Percentiles rank a stretch among this genome's conserved stretches.
Conservation (phyloP, 129 eudicot species). For the Chrysanthemum makinoi region DNA sequence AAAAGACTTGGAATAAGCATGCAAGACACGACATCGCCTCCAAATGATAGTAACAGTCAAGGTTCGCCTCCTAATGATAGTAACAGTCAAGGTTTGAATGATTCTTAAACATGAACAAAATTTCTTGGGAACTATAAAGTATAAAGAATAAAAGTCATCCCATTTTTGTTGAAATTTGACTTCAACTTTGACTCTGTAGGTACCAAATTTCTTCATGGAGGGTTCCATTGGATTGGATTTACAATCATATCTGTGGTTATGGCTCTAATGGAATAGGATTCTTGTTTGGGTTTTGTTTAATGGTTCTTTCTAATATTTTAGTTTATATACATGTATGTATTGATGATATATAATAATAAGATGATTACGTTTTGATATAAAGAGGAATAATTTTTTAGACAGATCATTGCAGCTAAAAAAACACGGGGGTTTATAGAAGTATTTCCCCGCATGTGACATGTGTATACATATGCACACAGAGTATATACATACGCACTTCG, state of each 20-base stretch:
- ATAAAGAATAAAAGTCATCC: not conserved
- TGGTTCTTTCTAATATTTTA: conserved; percentile 1
- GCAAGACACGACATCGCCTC: conserved; percentile 32
- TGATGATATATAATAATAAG: no score
- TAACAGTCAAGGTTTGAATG: conserved; percentile 19
- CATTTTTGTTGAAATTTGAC: conserved; percentile 1
- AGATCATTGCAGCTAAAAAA: not conserved
- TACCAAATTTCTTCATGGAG: conserved; percentile 39
- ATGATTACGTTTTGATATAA: no score
- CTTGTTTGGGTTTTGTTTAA: conserved; percentile 22
- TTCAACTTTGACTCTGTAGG: conserved; percentile 28
- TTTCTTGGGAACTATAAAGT: not conserved
- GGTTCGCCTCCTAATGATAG: conserved; percentile 30
- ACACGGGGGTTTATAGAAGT: not conserved
- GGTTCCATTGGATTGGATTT: conserved; percentile 45
- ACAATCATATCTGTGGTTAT: conserved; percentile 32
- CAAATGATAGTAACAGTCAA: conserved; percentile 25
- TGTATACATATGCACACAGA: not conserved
- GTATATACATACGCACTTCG: no score
- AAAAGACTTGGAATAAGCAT: conserved; percentile 53
- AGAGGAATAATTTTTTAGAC: no score
- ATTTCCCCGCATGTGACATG: no score
- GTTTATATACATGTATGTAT: no score
- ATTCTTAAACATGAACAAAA: conserved; percentile 2
- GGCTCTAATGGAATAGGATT: conserved; percentile 36